Percentiles rank a stretch among this genome's conserved stretches.
phyloP scores from a whole-genome alignment of 768 basidiomycete genomes.

The Solioccasus polychromus region DNA sequence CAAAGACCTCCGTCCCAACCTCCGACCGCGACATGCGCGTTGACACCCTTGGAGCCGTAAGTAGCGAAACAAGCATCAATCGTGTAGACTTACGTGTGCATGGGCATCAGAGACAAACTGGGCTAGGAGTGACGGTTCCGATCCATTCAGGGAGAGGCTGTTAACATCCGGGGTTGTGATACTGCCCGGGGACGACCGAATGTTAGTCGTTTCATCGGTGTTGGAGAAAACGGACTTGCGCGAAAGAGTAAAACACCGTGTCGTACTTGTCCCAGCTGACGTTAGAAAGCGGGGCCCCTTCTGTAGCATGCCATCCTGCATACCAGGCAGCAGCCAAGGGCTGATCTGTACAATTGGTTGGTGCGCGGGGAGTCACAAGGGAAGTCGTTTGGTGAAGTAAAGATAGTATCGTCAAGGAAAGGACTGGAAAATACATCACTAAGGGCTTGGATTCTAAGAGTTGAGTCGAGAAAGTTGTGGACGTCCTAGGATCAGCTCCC shows the following conservation, averaged over 20 bases:
- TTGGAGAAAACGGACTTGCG: slow-evolving; percentile 30
- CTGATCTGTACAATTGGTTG: not conserved
- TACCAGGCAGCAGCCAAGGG: slow-evolving; percentile 57
- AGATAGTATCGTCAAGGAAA: no score
- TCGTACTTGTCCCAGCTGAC: slow-evolving; percentile 70
- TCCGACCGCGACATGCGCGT: slow-evolving; percentile 57
- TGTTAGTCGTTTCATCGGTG: not conserved
- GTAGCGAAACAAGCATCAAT: not conserved
- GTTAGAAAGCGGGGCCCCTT: slow-evolving; percentile 49
- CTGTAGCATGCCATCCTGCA: slow-evolving; percentile 58
- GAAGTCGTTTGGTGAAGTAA: not conserved
- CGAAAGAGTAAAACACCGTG: slow-evolving; percentile 63
- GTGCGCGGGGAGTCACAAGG: not conserved
- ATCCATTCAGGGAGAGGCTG: slow-evolving; percentile 31
- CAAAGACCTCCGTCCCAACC: slow-evolving; percentile 65
- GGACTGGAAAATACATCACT: no score
- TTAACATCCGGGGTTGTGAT: slow-evolving; percentile 30
- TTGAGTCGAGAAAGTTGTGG: no score
- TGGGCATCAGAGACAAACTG: slow-evolving; percentile 54
- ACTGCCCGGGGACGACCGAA: slow-evolving; percentile 17
- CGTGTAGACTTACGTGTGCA: slow-evolving; percentile 22
- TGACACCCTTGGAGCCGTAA: slow-evolving; percentile 41
- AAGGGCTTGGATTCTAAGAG: no score
- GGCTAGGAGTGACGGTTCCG: slow-evolving; percentile 42
- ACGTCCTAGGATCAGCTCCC: no score